Conservation (phyloP, 2,329 filamentous ascomycete genomes). For the Tolypocladium tropicale region DNA sequence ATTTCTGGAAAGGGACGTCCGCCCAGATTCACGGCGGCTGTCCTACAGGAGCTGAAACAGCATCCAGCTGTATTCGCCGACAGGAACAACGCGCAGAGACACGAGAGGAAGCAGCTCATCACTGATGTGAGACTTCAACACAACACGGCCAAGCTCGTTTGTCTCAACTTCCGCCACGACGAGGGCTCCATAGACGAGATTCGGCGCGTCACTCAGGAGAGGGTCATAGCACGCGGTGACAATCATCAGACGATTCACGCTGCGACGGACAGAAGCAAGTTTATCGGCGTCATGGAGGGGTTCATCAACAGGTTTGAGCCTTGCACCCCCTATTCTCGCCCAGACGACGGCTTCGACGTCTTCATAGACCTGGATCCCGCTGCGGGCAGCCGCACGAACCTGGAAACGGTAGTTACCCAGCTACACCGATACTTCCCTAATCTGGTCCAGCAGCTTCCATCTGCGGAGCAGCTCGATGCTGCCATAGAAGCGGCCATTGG, state of each 20-base stretch:
- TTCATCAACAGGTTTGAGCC: slow-evolving; percentile 83
- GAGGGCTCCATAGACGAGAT: slow-evolving; percentile 65
- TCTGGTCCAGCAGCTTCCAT: slow-evolving; percentile 62
- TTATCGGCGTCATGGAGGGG: slow-evolving; percentile 86
- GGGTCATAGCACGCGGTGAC: slow-evolving; percentile 78
- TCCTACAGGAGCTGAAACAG: slow-evolving; percentile 53
- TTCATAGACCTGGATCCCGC: slow-evolving; percentile 77
- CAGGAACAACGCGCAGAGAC: slow-evolving; percentile 83
- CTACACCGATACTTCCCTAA: slow-evolving; percentile 71
- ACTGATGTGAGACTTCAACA: slow-evolving; percentile 59
- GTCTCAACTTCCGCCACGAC: slow-evolving; percentile 80
- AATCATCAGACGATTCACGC: slow-evolving; percentile 98
- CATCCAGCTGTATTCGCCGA: slow-evolving; percentile 77
- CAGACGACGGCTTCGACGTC: slow-evolving; percentile 73
- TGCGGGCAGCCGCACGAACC: slow-evolving; percentile 69
- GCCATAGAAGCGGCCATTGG: slow-evolving; percentile 67
- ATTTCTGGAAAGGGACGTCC: slow-evolving; percentile 72
- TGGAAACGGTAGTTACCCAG: slow-evolving; percentile 65
- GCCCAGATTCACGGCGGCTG: slow-evolving; percentile 62
- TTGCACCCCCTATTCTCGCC: slow-evolving; percentile 52
- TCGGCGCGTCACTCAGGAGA: slow-evolving; percentile 61
- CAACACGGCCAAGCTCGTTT: slow-evolving; percentile 61
- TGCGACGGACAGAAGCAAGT: slow-evolving; percentile 60
- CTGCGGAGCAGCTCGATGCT: slow-evolving; percentile 61
- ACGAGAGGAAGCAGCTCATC: slow-evolving; percentile 82